Evolutionary conservation across 345 rosid genomes (phyloP).

Genomic region (rapeseed (Brassica napus)): Da-Ae NC_063434.1:8088001-8088500

Average conservation of each 20-base stretch:
- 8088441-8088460: neutral
- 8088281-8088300: neutral
- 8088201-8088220: neutral
- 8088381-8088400: neutral
- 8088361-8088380: neutral
- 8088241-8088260: neutral
- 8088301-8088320: neutral
- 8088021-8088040: constrained; percentile 70
- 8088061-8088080: constrained; percentile 97
- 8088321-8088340: neutral
- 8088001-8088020: constrained; percentile 72
- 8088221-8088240: neutral
- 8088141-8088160: neutral
- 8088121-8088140: constrained; percentile 45
- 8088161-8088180: neutral
- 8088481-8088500: neutral
- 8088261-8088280: neutral
- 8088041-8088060: constrained; percentile 76
- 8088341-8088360: neutral
- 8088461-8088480: neutral
- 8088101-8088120: constrained; percentile 95
- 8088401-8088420: neutral
- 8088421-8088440: neutral
- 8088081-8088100: constrained; percentile 68
- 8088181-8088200: neutral